A percentile compares a stretch with the other conserved stretches of the same genome.
Conservation (phyloP, 257 asterid genomes). For the Oldenlandia corymbosa region DNA sequence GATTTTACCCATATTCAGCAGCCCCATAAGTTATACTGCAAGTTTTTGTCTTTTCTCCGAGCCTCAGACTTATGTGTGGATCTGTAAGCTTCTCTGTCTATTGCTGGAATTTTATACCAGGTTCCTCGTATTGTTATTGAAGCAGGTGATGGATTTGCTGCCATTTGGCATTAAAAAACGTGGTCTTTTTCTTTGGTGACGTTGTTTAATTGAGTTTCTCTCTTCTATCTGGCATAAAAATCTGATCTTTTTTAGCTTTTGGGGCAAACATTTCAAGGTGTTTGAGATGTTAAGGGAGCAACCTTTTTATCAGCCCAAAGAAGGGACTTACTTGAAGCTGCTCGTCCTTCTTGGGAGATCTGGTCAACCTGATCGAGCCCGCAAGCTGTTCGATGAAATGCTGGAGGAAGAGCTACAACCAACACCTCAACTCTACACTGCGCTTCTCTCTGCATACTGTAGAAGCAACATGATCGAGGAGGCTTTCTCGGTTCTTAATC, state of each 20-base stretch:
- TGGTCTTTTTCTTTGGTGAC: too few species aligned
- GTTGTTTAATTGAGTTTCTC: too few species aligned
- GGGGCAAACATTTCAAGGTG: constrained; percentile 33
- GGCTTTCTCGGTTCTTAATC: constrained; percentile 56
- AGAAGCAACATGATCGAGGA: constrained; percentile 64
- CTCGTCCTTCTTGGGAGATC: constrained; percentile 82
- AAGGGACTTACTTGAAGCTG: constrained; percentile 87
- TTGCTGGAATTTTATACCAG: too few species aligned
- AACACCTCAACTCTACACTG: constrained; percentile 71
- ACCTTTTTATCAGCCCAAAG: constrained; percentile 77
- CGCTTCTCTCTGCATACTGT: constrained; percentile 68
- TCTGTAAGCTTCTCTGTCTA: too few species aligned
- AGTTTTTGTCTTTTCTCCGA: neutral
- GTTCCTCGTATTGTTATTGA: too few species aligned
- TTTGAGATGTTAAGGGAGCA: constrained; percentile 80
- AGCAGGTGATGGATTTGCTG: too few species aligned
- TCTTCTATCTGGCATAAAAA: neutral
- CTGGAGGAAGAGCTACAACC: constrained; percentile 66
- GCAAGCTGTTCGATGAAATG: constrained; percentile 71
- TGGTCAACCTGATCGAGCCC: constrained; percentile 81
- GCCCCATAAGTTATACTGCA: too few species aligned
- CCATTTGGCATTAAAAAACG: too few species aligned
- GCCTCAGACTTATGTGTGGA: too few species aligned
- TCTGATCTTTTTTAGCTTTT: neutral
- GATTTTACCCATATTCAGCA: too few species aligned